These are phyloP conservation scores for Bolboschoenoplectus hybrid DNA, from an alignment of 202 grass and related monocot species.

Conservation along the genomic window DNA sequence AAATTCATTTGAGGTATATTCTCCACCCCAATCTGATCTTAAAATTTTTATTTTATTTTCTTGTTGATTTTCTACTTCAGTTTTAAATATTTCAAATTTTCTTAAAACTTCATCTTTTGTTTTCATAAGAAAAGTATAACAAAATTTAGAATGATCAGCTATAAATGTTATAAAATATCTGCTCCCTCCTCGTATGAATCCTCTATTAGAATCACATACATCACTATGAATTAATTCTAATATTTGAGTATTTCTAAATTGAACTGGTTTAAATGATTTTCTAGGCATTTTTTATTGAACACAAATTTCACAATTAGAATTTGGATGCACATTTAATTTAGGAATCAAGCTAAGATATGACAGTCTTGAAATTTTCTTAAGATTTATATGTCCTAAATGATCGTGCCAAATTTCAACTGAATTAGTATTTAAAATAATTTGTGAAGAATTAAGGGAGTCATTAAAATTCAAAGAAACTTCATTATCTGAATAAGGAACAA, in stretches of 20 bases:
- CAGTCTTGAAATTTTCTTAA: not conserved
- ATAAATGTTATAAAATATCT: slow-evolving; percentile 19
- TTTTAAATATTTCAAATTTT: not conserved
- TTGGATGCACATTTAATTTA: not conserved
- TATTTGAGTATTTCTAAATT: too few relatives aligned
- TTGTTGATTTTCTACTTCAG: slow-evolving; percentile 4
- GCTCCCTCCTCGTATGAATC: too few relatives aligned
- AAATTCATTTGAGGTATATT: too few relatives aligned
- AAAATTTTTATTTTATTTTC: not conserved
- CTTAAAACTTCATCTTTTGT: not conserved
- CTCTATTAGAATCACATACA: too few relatives aligned
- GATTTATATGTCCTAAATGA: not conserved
- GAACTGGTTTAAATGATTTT: too few relatives aligned
- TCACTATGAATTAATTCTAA: too few relatives aligned
- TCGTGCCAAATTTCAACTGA: not conserved
- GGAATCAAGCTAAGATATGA: not conserved
- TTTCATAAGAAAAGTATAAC: not conserved
- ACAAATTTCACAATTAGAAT: not conserved
- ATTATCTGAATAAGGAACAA: not conserved
- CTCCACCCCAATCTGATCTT: not conserved
- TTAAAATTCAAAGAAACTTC: not conserved
- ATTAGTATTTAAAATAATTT: not conserved
- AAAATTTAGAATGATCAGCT: not conserved
- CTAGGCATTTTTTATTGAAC: not conserved
- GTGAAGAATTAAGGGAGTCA: not conserved